These are phyloP conservation scores for Nakaseomyces delphensis DNA, from an alignment of 1,139 yeast species.

Conservation along the genomic window DNA sequence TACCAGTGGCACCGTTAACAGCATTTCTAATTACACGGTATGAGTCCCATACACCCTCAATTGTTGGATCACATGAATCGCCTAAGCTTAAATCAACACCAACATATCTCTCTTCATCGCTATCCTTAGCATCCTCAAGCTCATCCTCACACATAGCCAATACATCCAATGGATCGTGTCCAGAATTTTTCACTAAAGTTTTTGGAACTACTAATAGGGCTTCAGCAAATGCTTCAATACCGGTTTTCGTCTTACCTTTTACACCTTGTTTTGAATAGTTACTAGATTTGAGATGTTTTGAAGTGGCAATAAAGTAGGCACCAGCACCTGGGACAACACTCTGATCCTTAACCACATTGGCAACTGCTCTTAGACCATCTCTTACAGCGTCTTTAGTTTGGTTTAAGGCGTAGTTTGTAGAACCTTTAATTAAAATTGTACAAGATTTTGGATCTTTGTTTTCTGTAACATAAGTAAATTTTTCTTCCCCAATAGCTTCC, in stretches of 20 bases:
- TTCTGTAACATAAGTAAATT: constrained; percentile 91
- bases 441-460: constrained; percentile 87
- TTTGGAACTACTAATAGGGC: constrained; percentile 87
- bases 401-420: constrained; percentile 77
- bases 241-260: constrained; percentile 83
- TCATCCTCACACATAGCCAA: constrained; percentile 88
- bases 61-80: constrained; percentile 90
- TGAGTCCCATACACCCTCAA: constrained; percentile 95
- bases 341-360: constrained; percentile 81
- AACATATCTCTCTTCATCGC: constrained; percentile 65
- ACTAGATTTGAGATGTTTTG: constrained; percentile 49
- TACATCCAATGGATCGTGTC: constrained; percentile 86
- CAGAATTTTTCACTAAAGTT: constrained; percentile 86
- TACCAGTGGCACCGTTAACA: constrained; percentile 84
- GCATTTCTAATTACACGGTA: constrained; percentile 91
- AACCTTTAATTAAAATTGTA: constrained; percentile 86
- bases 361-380: constrained; percentile 92
- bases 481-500: constrained; percentile 92
- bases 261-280: constrained; percentile 46
- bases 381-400: constrained; percentile 96
- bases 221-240: constrained; percentile 88
- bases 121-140: constrained; percentile 36
- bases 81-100: constrained; percentile 90
- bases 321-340: constrained; percentile 95
- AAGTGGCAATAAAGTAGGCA: constrained; percentile 80